Evolutionary conservation across 1,139 yeast genomes (phyloP).

Genomic region (Hyphopichia fennica): DNA sequence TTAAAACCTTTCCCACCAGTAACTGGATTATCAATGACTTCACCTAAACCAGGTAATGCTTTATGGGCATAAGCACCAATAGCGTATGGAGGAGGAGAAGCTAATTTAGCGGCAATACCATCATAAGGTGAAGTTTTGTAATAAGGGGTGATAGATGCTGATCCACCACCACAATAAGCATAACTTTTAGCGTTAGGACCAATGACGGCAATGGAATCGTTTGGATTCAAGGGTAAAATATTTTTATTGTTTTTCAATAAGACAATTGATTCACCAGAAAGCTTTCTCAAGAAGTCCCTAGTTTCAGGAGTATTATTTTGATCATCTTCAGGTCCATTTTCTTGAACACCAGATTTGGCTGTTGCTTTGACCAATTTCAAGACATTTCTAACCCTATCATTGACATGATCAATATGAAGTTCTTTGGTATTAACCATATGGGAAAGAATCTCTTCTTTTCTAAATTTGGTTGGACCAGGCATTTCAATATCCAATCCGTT

Average conservation of each 20-base stretch:
- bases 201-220: conserved; percentile 32
- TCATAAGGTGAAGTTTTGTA: conserved; percentile 35
- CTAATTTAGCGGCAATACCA: conserved; percentile 24
- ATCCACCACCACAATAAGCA: conserved; percentile 39
- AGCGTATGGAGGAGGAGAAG: conserved; percentile 17
- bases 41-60: conserved; percentile 30
- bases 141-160: conserved; percentile 32
- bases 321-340: conserved; percentile 34
- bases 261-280: conserved; percentile 54
- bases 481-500: conserved; percentile 62
- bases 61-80: conserved; percentile 33
- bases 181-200: conserved; percentile 37
- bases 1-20: conserved; percentile 44
- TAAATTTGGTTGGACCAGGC: conserved; percentile 59
- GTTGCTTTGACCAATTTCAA: conserved; percentile 47
- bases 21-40: conserved; percentile 12
- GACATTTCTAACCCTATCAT: conserved; percentile 48
- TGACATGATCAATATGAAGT: conserved; percentile 27
- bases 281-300: conserved; percentile 38
- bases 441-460: conserved; percentile 37
- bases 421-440: conserved; percentile 38
- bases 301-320: conserved; percentile 48
- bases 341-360: conserved; percentile 42
- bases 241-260: conserved; percentile 50
- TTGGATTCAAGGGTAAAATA: conserved; percentile 40